Percentiles rank a stretch among this genome's conserved stretches.
These are phyloP conservation scores for Hemileia vastatrix DNA, from an alignment of 1,284 basidiomycete genomes.

Conservation along the genomic window DNA sequence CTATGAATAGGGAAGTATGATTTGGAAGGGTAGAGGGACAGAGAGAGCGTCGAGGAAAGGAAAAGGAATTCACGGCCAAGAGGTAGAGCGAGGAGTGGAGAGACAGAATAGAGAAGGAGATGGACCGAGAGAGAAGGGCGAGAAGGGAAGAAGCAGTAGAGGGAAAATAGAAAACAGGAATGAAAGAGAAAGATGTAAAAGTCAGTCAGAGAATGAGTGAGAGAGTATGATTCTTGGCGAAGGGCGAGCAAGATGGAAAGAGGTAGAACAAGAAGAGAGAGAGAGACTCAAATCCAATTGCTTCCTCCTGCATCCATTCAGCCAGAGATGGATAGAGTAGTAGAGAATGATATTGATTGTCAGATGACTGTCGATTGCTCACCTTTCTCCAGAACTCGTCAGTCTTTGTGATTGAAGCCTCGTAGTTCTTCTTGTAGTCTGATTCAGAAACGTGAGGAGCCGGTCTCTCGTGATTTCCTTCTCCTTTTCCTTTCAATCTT, in stretches of 20 bases:
- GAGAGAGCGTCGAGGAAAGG: neutral
- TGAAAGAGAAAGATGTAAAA: too few relatives aligned
- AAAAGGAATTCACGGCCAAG: neutral
- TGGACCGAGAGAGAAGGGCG: neutral
- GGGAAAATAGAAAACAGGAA: too few relatives aligned
- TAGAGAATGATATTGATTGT: too few relatives aligned
- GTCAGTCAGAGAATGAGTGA: too few relatives aligned
- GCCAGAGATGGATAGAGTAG: neutral
- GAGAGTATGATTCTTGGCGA: too few relatives aligned
- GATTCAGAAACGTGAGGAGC: constrained; percentile 32
- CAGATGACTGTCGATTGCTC: constrained; percentile 34
- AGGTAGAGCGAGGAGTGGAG: neutral
- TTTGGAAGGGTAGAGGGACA: constrained; percentile 39
- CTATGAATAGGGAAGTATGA: constrained; percentile 35
- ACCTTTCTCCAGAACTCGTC: constrained; percentile 84
- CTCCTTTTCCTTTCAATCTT: constrained; percentile 30
- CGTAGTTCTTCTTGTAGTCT: constrained; percentile 31
- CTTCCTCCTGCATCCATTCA: neutral
- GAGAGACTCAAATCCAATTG: neutral
- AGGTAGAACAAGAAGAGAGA: neutral
- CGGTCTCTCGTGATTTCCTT: constrained; percentile 27
- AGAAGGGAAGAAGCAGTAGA: too few relatives aligned
- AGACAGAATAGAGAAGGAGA: neutral
- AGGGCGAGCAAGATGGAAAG: too few relatives aligned
- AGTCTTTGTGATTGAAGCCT: constrained; percentile 50